Percentiles rank a stretch among this genome's conserved stretches.
Conservation (phyloP, 345 rosid species). For the Microthlaspi erraticum region DNA sequence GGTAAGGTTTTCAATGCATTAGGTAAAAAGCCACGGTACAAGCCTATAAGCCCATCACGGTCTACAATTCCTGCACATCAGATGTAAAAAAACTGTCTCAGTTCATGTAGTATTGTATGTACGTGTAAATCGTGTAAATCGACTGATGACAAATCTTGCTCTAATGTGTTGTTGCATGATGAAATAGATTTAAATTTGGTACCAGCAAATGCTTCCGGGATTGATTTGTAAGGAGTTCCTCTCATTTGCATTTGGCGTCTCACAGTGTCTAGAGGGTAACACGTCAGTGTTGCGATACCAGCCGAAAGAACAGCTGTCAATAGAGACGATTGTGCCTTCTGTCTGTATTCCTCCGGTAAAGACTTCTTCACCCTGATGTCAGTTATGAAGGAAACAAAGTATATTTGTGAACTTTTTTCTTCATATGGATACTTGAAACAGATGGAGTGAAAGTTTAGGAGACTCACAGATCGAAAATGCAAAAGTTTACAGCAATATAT, state of each 20-base stretch:
- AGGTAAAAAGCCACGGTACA: slow-evolving; percentile 92
- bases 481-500: slow-evolving; percentile 94
- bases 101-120: slow-evolving; percentile 12
- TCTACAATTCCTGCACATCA: slow-evolving; percentile 63
- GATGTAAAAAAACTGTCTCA: slow-evolving; percentile 7
- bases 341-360: slow-evolving; percentile 76
- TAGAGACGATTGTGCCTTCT: slow-evolving; percentile 80
- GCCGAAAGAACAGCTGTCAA: slow-evolving; percentile 87
- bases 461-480: slow-evolving; percentile 92
- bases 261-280: slow-evolving; percentile 95
- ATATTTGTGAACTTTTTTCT: not conserved
- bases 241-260: slow-evolving; percentile 99
- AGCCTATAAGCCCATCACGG: slow-evolving; percentile 74
- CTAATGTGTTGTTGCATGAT: slow-evolving; percentile 4
- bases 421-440: not conserved
- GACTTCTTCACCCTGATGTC: slow-evolving; percentile 83
- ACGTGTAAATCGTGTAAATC: too few species aligned
- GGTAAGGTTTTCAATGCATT: slow-evolving; percentile 92
- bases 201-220: slow-evolving; percentile 89
- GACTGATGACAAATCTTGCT: slow-evolving; percentile 8
- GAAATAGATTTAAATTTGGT: slow-evolving; percentile 1
- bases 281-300: slow-evolving; percentile 81
- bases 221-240: slow-evolving; percentile 84
- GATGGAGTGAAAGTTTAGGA: slow-evolving; percentile 15
- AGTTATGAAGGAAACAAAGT: not conserved